These are phyloP conservation scores for Thelonectria discophora DNA, from an alignment of 2,329 filamentous ascomycete genomes.

Conservation along the genomic window DNA sequence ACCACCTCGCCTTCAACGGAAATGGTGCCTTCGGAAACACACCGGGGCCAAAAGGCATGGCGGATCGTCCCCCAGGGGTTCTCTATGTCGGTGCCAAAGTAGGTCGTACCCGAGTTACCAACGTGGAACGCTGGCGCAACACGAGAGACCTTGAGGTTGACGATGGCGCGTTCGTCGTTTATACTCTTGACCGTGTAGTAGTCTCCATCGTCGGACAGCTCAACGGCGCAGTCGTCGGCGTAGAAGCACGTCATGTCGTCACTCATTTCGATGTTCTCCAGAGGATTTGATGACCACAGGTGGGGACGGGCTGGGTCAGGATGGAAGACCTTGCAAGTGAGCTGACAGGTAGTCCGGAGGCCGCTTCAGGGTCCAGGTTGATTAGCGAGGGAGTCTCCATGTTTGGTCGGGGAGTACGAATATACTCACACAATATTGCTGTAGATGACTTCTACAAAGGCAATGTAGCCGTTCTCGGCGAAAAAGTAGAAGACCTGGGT, in stretches of 20 bases:
- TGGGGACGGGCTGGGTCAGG: constrained; percentile 75
- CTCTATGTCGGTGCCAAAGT: constrained; percentile 84
- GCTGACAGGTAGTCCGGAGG: constrained; percentile 88
- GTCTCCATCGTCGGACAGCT: constrained; percentile 84
- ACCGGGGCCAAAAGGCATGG: constrained; percentile 94
- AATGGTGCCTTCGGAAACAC: constrained; percentile 82
- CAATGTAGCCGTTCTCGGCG: constrained; percentile 78
- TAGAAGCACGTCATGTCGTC: constrained; percentile 85
- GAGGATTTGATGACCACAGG: constrained; percentile 84
- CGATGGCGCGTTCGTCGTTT: constrained; percentile 79
- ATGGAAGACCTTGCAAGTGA: constrained; percentile 93
- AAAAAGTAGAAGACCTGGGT: constrained; percentile 94
- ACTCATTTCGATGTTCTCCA: constrained; percentile 84
- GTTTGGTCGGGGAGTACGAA: constrained; percentile 16
- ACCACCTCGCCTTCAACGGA: constrained; percentile 82
- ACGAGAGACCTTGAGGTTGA: constrained; percentile 85
- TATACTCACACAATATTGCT: constrained; percentile 91
- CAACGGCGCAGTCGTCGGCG: constrained; percentile 84
- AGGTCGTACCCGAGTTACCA: constrained; percentile 83
- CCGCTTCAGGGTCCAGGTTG: constrained; percentile 64
- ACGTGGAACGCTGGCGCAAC: constrained; percentile 81
- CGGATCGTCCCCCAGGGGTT: constrained; percentile 93
- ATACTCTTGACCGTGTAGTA: constrained; percentile 90
- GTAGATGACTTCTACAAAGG: constrained; percentile 92
- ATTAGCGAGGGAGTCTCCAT: constrained; percentile 14